Conservation (phyloP, 2,329 filamentous ascomycete genomes). For the Aureobasidium mangrovei region DNA sequence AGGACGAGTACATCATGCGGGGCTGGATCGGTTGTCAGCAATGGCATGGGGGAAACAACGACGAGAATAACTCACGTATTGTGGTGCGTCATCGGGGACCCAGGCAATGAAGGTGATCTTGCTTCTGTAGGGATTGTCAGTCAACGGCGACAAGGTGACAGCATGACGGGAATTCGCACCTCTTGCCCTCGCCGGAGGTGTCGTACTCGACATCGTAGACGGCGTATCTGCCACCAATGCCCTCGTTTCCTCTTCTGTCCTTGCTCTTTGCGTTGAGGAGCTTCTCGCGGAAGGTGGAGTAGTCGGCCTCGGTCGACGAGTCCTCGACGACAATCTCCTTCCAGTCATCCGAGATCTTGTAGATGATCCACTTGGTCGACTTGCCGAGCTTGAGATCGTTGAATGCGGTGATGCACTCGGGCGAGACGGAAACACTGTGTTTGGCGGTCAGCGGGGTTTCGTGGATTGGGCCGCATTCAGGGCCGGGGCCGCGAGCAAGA, state of each 20-base stretch:
- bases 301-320: slow-evolving; percentile 57
- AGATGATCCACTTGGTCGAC: slow-evolving; percentile 74
- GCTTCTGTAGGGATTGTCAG: slow-evolving; percentile 37
- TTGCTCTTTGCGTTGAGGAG: slow-evolving; percentile 65
- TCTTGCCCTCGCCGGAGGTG: slow-evolving; percentile 62
- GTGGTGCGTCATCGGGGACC: slow-evolving; percentile 71
- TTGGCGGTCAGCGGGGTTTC: slow-evolving; percentile 2
- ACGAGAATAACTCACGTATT: slow-evolving; percentile 52
- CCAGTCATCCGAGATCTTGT: slow-evolving; percentile 76
- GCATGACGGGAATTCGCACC: slow-evolving; percentile 23
- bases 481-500: slow-evolving; percentile 13
- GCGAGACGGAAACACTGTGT: slow-evolving; percentile 59
- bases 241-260: slow-evolving; percentile 51
- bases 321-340: slow-evolving; percentile 76
- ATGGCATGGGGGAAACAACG: neutral
- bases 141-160: neutral
- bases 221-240: slow-evolving; percentile 65
- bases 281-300: slow-evolving; percentile 65
- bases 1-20: slow-evolving; percentile 86
- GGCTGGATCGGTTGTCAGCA: slow-evolving; percentile 30
- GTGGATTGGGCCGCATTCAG: slow-evolving; percentile 6
- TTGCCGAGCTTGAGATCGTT: slow-evolving; percentile 79
- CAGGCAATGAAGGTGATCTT: slow-evolving; percentile 73
- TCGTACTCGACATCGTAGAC: slow-evolving; percentile 79
- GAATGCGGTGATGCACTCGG: slow-evolving; percentile 61